Conservation (phyloP, 2,329 filamentous ascomycete genomes). For the Pestalotiopsis sp. region DNA sequence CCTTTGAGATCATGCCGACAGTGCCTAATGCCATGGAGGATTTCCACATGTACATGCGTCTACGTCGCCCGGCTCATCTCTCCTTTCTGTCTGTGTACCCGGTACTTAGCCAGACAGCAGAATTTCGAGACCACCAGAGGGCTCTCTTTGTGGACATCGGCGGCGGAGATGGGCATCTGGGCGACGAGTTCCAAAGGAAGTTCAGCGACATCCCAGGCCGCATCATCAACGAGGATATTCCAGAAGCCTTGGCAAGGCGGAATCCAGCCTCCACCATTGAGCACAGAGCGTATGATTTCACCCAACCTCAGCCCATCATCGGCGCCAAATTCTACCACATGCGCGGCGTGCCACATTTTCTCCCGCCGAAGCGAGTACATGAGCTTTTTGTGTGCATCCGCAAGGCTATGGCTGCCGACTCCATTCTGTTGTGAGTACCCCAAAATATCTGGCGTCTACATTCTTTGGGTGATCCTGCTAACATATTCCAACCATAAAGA, state of each 20-base stretch:
- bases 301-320: slow-evolving; percentile 4
- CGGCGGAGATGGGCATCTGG: background rate
- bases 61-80: too few species aligned
- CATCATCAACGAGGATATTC: too few species aligned
- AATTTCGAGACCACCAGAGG: background rate
- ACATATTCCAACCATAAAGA: too few species aligned
- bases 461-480: too few species aligned
- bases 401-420: slow-evolving; percentile 20
- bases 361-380: slow-evolving; percentile 14
- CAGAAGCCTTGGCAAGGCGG: too few species aligned
- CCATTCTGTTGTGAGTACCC: slow-evolving; percentile 16
- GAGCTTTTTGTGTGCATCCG: slow-evolving; percentile 15
- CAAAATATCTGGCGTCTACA: too few species aligned
- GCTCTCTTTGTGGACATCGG: background rate
- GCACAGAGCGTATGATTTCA: background rate
- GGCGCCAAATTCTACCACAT: slow-evolving; percentile 27
- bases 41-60: background rate
- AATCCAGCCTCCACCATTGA: too few species aligned
- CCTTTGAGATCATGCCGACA: slow-evolving; percentile 19
- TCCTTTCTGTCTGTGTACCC: background rate
- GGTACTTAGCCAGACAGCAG: background rate
- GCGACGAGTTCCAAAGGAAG: background rate
- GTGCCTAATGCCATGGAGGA: slow-evolving; percentile 1
- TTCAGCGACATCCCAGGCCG: background rate
- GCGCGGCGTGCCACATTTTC: slow-evolving; percentile 22